Evolutionary conservation across 306 rosid genomes (phyloP), one percentile per base, ranked within the genome.

Genomic region (Gleditsia sinensis): DNA sequence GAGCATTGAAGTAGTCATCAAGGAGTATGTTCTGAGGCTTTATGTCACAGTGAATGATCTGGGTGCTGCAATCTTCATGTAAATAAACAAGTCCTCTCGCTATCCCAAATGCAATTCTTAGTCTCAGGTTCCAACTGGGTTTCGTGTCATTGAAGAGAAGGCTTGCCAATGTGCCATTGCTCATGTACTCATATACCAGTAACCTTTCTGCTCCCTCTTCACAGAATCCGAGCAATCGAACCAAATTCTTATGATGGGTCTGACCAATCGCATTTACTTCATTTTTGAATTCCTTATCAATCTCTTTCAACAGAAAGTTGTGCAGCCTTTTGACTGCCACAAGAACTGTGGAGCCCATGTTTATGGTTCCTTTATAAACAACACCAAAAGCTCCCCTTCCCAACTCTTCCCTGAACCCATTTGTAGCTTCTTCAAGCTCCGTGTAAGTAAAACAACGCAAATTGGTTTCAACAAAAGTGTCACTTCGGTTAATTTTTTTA

Each of bases 271-370:
- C 55, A 17, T 69, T 75, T 48, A 80, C 10, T 25, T 80, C 84
- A 42, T 74, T 80, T 50, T 65, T 80, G 76, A 80, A 88, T 34
- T 88, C 92, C 62, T 42, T 67, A 14, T 85, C 80, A 24, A 17
- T 71, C 17, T 86, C 81, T 25, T 78, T 66, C 56, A 69, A 37
- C 56, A 63, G n/a, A 30, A 59, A 75, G 28, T 9, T 75, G 77
- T 86, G 32, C 59, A 89, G 53, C 67, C 45, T 77, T 30, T 88
- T 83, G 8, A 83, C 86, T 0, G 89, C 88, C 9, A 83, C 61
- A 0, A 1, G 83, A 40, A 80, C 27, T 11, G 24, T 0, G 6
- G 67, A 36, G 33, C 76, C 62, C 36, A 63, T 58, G 72, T 50
- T 74, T 13, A 80, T 6, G 12, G 69, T 71, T 51, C 84, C 84